Percentiles rank a stretch among this genome's conserved stretches.
These are phyloP conservation scores for Fusarium subtropicale DNA, from an alignment of 2,329 filamentous ascomycete genomes.

Conservation along the genomic window DNA sequence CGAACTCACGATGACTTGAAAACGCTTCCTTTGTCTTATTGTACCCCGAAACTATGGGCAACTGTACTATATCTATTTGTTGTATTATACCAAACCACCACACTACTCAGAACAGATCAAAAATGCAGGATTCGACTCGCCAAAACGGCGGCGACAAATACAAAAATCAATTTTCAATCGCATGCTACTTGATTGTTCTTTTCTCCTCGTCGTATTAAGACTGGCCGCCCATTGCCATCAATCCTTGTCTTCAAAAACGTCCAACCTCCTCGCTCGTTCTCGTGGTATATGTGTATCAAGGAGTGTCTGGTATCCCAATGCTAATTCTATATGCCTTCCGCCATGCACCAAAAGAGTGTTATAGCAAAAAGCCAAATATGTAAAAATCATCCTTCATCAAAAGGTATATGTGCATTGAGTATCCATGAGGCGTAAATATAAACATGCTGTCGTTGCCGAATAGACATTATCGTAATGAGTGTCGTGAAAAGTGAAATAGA, in stretches of 20 bases:
- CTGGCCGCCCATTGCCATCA: neutral
- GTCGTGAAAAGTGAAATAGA: conserved; percentile 37
- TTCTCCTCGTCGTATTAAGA: conserved; percentile 17
- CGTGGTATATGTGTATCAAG: conserved; percentile 28
- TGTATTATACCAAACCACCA: neutral
- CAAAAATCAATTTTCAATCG: conserved; percentile 21
- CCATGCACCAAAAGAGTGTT: conserved; percentile 45
- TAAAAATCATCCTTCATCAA: conserved; percentile 14
- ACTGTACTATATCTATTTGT: neutral
- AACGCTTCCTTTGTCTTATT: neutral
- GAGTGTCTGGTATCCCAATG: conserved; percentile 46
- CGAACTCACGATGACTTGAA: conserved; percentile 19
- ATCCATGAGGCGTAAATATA: conserved; percentile 32
- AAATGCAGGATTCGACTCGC: conserved; percentile 23
- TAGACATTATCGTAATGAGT: conserved; percentile 44
- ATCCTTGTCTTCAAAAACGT: neutral
- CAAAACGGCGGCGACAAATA: conserved; percentile 24
- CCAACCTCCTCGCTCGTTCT: conserved; percentile 4
- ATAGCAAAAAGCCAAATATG: conserved; percentile 30
- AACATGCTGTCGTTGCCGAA: conserved; percentile 32
- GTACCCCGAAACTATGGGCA: neutral
- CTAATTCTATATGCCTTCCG: conserved; percentile 33
- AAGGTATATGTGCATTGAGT: conserved; percentile 33
- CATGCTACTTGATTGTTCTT: conserved; percentile 3
- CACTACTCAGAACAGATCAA: neutral